Evolutionary conservation across 2,329 filamentous ascomycete genomes (phyloP).

Genomic region (Emmonsiellopsis sp.): DNA sequence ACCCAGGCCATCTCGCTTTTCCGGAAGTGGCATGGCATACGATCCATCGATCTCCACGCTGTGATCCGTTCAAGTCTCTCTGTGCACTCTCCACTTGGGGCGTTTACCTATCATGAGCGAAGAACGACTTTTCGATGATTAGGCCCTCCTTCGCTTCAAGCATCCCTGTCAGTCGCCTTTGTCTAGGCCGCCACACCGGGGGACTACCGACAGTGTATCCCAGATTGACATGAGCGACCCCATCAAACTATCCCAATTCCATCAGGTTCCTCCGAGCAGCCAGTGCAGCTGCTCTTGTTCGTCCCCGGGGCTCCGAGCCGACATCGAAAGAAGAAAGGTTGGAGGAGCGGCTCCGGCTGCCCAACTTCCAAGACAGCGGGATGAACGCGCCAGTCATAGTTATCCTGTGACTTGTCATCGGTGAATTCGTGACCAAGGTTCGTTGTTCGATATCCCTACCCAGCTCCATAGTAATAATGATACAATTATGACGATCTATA

Average conservation of each 20-base stretch:
- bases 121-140: not conserved
- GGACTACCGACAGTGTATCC: not conserved
- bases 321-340: not conserved
- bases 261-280: constrained; percentile 1
- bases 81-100: not conserved
- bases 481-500: not conserved
- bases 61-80: not conserved
- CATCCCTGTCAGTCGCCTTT: not conserved
- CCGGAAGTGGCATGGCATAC: constrained; percentile 1
- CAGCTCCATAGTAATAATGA: not conserved
- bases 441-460: not conserved
- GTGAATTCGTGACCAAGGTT: not conserved
- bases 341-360: not conserved
- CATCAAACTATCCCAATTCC: constrained; percentile 1
- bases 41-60: constrained; percentile 2
- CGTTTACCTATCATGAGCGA: not conserved
- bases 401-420: not conserved
- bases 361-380: not conserved
- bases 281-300: not conserved
- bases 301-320: no score
- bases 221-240: not conserved
- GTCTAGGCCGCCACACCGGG: not conserved
- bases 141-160: not conserved
- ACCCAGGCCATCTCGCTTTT: not conserved
- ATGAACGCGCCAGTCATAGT: not conserved